Percentiles rank a stretch among this genome's conserved stretches.
phyloP scores from a whole-genome alignment of 768 basidiomycete genomes.

The Mycena vulgaris region DNA sequence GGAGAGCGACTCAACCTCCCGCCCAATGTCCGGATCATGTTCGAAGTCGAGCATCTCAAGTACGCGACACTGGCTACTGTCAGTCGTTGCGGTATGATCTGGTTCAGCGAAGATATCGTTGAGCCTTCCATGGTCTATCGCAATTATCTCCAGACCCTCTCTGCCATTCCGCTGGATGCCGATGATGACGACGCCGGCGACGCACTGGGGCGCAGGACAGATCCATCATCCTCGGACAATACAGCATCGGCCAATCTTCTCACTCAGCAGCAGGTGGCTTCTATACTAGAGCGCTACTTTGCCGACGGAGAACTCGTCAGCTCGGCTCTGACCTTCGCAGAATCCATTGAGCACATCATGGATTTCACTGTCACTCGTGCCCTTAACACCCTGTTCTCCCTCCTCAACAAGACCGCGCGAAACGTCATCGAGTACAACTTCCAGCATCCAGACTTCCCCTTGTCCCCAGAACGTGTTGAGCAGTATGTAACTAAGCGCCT shows the following conservation, averaged over 20 bases:
- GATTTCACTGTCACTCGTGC: conserved; percentile 95
- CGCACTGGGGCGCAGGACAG: conserved; percentile 72
- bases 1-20: conserved; percentile 98
- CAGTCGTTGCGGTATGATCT: conserved; percentile 99
- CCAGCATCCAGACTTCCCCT: conserved; percentile 96
- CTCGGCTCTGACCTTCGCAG: conserved; percentile 83
- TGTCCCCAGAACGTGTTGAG: conserved; percentile 86
- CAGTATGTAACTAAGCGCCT: conserved; percentile 93
- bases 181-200: conserved; percentile 89
- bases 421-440: conserved; percentile 95
- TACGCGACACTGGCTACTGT: conserved; percentile 99
- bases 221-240: conserved; percentile 62
- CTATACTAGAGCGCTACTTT: conserved; percentile 87
- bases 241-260: conserved; percentile 73
- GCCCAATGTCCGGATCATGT: conserved; percentile 98
- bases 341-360: conserved; percentile 97
- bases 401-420: conserved; percentile 95
- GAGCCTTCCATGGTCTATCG: conserved; percentile 93
- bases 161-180: conserved; percentile 83
- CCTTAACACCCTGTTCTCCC: conserved; percentile 95
- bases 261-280: conserved; percentile 83
- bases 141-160: conserved; percentile 87
- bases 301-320: conserved; percentile 85
- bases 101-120: conserved; percentile 98
- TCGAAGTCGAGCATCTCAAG: conserved; percentile 97